Conservation (phyloP, 2,329 filamentous ascomycete species). For the Thelonectria discophora region DNA sequence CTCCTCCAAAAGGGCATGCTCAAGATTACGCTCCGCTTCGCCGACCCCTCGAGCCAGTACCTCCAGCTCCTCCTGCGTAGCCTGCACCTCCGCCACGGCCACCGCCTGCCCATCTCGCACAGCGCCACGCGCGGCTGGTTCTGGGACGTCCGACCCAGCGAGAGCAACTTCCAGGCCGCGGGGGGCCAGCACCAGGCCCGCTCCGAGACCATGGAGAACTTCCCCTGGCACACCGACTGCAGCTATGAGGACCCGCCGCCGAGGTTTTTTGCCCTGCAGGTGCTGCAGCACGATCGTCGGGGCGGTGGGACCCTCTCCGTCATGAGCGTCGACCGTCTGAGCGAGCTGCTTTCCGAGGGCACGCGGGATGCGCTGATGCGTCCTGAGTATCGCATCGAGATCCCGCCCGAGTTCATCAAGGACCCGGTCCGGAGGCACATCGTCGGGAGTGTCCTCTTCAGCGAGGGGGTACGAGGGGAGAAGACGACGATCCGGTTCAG, state of each 20-base stretch:
- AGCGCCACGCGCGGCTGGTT: constrained; percentile 55
- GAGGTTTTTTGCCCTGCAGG: constrained; percentile 53
- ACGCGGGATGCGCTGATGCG: constrained; percentile 36
- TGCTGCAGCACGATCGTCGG: constrained; percentile 51
- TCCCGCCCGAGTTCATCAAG: constrained; percentile 49
- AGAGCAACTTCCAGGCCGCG: constrained; percentile 41
- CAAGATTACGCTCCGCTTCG: constrained; percentile 47
- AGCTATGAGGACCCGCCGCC: constrained; percentile 52
- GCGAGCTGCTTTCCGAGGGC: constrained; percentile 36
- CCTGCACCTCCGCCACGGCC: constrained; percentile 46
- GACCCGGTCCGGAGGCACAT: constrained; percentile 29
- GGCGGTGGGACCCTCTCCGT: constrained; percentile 53
- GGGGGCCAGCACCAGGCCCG: constrained; percentile 49
- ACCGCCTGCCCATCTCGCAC: constrained; percentile 52
- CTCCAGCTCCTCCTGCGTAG: constrained; percentile 45
- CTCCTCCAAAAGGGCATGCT: constrained; percentile 45
- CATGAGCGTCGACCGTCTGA: constrained; percentile 46
- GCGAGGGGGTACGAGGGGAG: not conserved
- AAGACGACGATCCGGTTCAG: constrained; percentile 43
- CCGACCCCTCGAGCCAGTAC: constrained; percentile 47
- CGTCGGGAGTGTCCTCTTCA: constrained; percentile 36
- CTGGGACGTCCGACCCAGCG: constrained; percentile 52
- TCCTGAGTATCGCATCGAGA: constrained; percentile 45
- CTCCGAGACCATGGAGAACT: constrained; percentile 53
- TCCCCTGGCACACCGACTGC: constrained; percentile 57